These are phyloP conservation scores for Mycena crocata DNA, from an alignment of 768 basidiomycete species.

Conservation along the genomic window DNA sequence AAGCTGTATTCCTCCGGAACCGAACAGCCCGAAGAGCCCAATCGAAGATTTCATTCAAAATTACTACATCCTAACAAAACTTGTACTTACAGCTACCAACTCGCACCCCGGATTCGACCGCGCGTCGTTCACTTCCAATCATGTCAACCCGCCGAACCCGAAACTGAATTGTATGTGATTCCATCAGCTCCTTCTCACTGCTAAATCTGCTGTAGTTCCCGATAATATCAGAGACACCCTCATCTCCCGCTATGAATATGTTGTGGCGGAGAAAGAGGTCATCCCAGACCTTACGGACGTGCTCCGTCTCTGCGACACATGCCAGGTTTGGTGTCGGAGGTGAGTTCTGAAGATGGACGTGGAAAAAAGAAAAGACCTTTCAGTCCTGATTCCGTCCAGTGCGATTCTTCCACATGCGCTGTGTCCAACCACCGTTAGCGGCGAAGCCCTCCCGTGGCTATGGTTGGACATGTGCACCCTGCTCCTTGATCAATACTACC, in stretches of 20 bases:
- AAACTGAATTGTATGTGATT: constrained; percentile 82
- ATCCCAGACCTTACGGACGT: constrained; percentile 90
- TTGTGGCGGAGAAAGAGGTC: constrained; percentile 94
- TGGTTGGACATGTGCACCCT: constrained; percentile 97
- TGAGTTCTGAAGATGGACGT: constrained; percentile 51
- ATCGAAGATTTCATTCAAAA: too few species aligned
- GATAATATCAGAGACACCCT: constrained; percentile 83
- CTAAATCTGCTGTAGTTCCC: constrained; percentile 68
- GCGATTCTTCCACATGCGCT: constrained; percentile 94
- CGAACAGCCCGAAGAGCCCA: too few species aligned
- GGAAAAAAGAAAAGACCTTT: constrained; percentile 21
- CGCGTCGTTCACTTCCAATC: too few species aligned
- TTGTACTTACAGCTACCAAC: too few species aligned
- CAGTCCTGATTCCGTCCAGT: constrained; percentile 88
- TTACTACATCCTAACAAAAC: too few species aligned
- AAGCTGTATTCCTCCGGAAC: too few species aligned
- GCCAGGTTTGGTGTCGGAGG: constrained; percentile 90
- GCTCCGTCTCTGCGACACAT: constrained; percentile 87
- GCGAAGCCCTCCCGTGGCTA: constrained; percentile 96
- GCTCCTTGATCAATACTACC: too few species aligned
- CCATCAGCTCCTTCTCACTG: constrained; percentile 33
- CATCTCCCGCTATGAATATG: constrained; percentile 89
- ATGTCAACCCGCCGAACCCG: too few species aligned
- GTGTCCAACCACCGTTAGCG: constrained; percentile 89
- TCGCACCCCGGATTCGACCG: too few species aligned